phyloP scores from a whole-genome alignment of 2,329 filamentous ascomycete genomes.

The Xylaria arbuscula region DNA sequence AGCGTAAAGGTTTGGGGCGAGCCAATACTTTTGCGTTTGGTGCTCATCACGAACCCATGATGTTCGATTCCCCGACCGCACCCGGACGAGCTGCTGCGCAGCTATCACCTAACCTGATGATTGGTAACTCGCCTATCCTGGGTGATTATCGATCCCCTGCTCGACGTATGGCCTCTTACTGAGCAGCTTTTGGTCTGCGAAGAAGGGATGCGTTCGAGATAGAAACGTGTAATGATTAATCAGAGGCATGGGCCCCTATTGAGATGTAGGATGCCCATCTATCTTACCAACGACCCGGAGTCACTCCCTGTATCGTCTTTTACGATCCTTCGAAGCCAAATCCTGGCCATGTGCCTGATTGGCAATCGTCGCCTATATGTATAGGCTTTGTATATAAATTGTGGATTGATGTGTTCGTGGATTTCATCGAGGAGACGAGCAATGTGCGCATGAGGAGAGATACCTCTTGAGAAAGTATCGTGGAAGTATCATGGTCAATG shows the following conservation, averaged over 20 bases:
- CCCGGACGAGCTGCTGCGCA: constrained; percentile 58
- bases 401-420: constrained; percentile 10
- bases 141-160: constrained; percentile 64
- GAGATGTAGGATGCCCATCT: not conserved
- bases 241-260: not conserved
- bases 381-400: constrained; percentile 34
- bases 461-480: not conserved
- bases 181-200: constrained; percentile 23
- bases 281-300: not conserved
- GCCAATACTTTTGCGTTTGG: constrained; percentile 97
- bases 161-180: constrained; percentile 74
- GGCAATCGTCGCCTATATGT: constrained; percentile 10
- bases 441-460: constrained; percentile 9
- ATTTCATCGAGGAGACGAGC: constrained; percentile 8
- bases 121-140: constrained; percentile 58
- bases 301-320: constrained; percentile 11
- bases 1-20: constrained; percentile 82
- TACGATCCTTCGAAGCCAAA: not conserved
- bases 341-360: constrained; percentile 3
- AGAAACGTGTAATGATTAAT: constrained; percentile 32
- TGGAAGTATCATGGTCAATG: constrained; percentile 20
- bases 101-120: constrained; percentile 57
- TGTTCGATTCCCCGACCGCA: constrained; percentile 70
- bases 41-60: constrained; percentile 65
- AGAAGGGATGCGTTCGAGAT: constrained; percentile 20